phyloP scores from a whole-genome alignment of 1,139 yeast species.

The Suhomyces choctaworum region DNA sequence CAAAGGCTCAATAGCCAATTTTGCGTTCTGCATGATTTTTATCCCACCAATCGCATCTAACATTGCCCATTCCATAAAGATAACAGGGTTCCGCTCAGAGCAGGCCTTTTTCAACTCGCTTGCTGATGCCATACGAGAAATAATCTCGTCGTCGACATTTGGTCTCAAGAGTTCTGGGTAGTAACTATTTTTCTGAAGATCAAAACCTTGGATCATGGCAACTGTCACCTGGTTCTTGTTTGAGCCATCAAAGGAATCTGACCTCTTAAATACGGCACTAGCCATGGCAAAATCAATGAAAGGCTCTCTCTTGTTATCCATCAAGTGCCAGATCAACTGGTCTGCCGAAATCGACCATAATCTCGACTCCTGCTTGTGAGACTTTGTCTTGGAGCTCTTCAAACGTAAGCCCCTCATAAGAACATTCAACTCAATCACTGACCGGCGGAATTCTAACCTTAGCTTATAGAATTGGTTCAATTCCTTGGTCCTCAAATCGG shows the following conservation, averaged over 20 bases:
- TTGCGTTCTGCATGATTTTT: slow-evolving; percentile 49
- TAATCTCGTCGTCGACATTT: slow-evolving; percentile 19
- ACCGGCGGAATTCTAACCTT: slow-evolving; percentile 58
- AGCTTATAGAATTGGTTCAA: slow-evolving; percentile 36
- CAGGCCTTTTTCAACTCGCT: slow-evolving; percentile 2
- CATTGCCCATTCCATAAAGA: slow-evolving; percentile 68
- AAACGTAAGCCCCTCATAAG: slow-evolving; percentile 67
- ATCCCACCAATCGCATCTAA: slow-evolving; percentile 87
- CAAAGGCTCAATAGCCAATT: slow-evolving; percentile 64
- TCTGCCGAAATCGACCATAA: slow-evolving; percentile 51
- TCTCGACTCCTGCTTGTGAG: slow-evolving; percentile 30
- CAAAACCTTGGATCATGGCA: slow-evolving; percentile 69
- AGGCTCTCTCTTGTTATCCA: slow-evolving; percentile 56
- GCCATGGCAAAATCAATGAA: slow-evolving; percentile 74
- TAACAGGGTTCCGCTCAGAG: slow-evolving; percentile 33
- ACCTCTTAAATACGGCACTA: slow-evolving; percentile 57
- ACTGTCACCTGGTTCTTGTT: slow-evolving; percentile 64
- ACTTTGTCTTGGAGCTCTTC: slow-evolving; percentile 39
- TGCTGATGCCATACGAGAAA: slow-evolving; percentile 8
- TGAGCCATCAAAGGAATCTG: slow-evolving; percentile 54
- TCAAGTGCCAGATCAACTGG: slow-evolving; percentile 70
- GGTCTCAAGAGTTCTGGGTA: slow-evolving; percentile 78
- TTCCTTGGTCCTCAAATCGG: slow-evolving; percentile 26
- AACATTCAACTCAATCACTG: slow-evolving; percentile 58
- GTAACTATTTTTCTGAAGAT: slow-evolving; percentile 56